These are phyloP conservation scores for Camellia oleifera DNA, from an alignment of 179 eudicot genomes.

Conservation along the genomic window DNA sequence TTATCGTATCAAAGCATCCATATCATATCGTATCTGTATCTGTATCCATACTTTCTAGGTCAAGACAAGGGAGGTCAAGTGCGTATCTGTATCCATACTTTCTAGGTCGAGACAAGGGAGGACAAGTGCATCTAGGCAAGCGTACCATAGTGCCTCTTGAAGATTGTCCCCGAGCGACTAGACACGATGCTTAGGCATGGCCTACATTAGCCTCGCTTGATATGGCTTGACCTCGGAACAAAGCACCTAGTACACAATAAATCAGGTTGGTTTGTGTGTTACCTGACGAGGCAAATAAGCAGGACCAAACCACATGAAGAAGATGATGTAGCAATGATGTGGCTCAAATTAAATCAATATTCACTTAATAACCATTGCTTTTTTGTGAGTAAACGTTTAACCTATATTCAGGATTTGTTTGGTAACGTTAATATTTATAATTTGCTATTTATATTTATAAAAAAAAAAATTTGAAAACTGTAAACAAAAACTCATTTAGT, in stretches of 20 bases:
- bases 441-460: too few species aligned
- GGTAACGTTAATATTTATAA: too few species aligned
- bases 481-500: too few species aligned
- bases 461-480: too few species aligned
- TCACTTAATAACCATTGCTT: too few species aligned
- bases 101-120: not conserved
- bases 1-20: too few species aligned
- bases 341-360: not conserved
- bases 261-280: not conserved
- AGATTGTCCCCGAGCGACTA: too few species aligned
- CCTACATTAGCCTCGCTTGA: not conserved
- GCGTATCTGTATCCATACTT: too few species aligned
- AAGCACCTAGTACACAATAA: not conserved
- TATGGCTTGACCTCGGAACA: not conserved
- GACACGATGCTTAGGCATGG: not conserved
- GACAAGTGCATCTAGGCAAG: not conserved
- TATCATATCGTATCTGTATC: too few species aligned
- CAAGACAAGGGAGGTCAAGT: not conserved
- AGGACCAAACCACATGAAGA: not conserved
- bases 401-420: too few species aligned
- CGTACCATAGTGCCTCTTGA: not conserved
- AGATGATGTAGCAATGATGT: not conserved
- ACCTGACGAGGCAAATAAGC: not conserved
- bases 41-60: too few species aligned
- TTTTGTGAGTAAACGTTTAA: too few species aligned